Evolutionary conservation across 305 asterid species (phyloP), one percentile per base, ranked within the genome.

Genomic region (Fraxinus greggii): DNA sequence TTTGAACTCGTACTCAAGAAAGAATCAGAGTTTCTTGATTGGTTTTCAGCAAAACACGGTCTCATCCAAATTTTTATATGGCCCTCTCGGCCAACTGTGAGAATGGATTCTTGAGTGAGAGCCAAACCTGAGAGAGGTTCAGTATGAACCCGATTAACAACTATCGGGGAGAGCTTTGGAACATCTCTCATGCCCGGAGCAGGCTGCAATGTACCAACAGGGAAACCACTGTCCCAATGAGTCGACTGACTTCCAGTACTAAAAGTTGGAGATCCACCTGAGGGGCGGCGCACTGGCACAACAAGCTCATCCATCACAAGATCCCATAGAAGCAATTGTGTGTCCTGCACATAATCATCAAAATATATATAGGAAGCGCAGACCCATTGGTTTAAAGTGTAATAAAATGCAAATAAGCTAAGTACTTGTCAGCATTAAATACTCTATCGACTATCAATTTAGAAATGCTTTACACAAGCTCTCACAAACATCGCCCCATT

Each of bases 321-420:
- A 87, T 97, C 99, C 99, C 99, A 97, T 29, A 94, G 83, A 59
- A 97, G 97, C 89, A 97, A 89, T 84, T 91, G 98, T n/a, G 98
- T 88, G 83, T 97, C 99, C 99, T 96, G 89, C 82, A 86, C 23
- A 56, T n/a, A 19, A 56, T 56, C 26, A 56, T n/a, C 65, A 56
- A 56, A 28, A 61, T 23, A 61, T 61, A 8, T 7, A 23, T 21
- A 9, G 72, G 32, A 61, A 21, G 32, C 2, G 12, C 72, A 9
- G 6, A 61, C 10, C 9, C 31, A 23, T 24, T 24, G 72, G 72
- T 61, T 61, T 19, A 19, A 23, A 23, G 72, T 61, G 72, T 61
- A 61, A 24, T 61, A 23, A 23, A 21, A 23, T 61, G 72, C 29
- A 61, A 21, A 61, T 23, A 54, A 54, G 65, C 65, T n/a, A 54